Evolutionary conservation across 495 filamentous ascomycete species (phyloP), one percentile per base, ranked within the genome.

Genomic region (Tuber magnatum): DNA sequence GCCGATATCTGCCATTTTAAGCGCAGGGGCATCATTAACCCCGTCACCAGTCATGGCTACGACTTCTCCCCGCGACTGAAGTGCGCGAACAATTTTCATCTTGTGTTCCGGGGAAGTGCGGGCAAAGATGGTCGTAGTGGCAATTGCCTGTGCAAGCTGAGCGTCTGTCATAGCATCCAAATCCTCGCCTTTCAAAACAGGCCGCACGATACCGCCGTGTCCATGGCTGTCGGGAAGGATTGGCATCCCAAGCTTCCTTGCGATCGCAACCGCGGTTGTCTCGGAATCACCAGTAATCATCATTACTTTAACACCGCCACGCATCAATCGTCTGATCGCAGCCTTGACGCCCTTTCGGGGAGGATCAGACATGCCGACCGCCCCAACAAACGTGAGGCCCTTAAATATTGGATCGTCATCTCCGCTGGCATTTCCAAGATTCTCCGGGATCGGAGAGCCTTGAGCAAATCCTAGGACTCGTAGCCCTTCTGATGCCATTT

Each of bases 21-120:
- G 86, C 5, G 95, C 95, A 4, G 95, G 95, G 35, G 95, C 95
- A 85, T 99, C 95, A 79, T 99, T 99, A 70, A 99, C 95, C 73
- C 95, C 95, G 80, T 99, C 95, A 12, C 95, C 95, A 9, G 95
- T 99, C 95, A 99, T 99, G 73, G 95, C 95, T 68, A 99, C 96
- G 42, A 99, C 94, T 84, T 98, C 96, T 43, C 96, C 95, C 42
- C 94, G 92, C 56, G 91, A 88, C 81, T 99, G 95, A 46, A 99
- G 89, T 0, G 95, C 96, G 70, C 88, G 87, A 76, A 99, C 91
- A 82, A 99, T 98, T 83, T 97, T 97, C 87, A 98, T 87, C 83
- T 99, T 99, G 84, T 99, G 95, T 74, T 98, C 95, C 4, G 95
- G 95, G 78, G 92, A 97, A 22, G 96, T 97, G 56, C 95, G 91